Percentiles rank a stretch among this genome's conserved stretches.
Evolutionary conservation across 148 eudicot genomes (phyloP).

Genomic region (Limonium bicolor): DNA sequence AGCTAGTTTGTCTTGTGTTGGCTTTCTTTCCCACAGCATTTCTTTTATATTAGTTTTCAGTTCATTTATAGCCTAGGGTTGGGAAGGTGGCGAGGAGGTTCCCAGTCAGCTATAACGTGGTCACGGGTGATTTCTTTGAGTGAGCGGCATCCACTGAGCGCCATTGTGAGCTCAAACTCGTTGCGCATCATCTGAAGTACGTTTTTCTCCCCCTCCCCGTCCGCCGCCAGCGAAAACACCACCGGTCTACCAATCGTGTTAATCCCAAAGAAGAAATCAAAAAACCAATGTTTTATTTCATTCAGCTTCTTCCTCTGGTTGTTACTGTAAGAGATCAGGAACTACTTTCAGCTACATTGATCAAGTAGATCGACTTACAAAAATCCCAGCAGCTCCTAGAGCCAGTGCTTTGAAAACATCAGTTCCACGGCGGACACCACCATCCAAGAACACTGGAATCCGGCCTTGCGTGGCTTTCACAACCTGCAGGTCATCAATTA

Average conservation of each 20-base stretch:
- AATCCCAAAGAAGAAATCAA: too few species aligned
- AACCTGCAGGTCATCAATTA: slow-evolving; percentile 17
- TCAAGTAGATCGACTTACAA: slow-evolving; percentile 59
- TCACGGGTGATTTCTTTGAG: slow-evolving; percentile 49
- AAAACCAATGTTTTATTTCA: too few species aligned
- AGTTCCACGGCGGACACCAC: slow-evolving; percentile 75
- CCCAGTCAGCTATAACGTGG: slow-evolving; percentile 37
- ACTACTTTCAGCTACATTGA: too few species aligned
- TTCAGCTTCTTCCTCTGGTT: too few species aligned
- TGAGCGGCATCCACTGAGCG: slow-evolving; percentile 53
- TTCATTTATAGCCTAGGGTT: too few species aligned
- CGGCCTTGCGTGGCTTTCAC: slow-evolving; percentile 42
- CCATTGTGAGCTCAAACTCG: slow-evolving; percentile 73
- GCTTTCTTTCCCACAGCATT: too few species aligned
- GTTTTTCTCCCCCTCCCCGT: slow-evolving; percentile 55
- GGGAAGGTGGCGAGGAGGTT: too few species aligned
- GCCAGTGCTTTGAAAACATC: slow-evolving; percentile 77
- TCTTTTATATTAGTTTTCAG: too few species aligned
- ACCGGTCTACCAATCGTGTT: slow-evolving; percentile 80
- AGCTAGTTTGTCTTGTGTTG: too few species aligned
- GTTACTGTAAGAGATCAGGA: too few species aligned
- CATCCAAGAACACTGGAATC: slow-evolving; percentile 66
- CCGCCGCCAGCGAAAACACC: slow-evolving; percentile 55
- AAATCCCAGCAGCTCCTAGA: slow-evolving; percentile 63
- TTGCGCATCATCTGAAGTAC: slow-evolving; percentile 53